These are phyloP conservation scores for Eucalyptus erythrocorys DNA, from an alignment of 345 rosid genomes.

Conservation along the genomic window DNA sequence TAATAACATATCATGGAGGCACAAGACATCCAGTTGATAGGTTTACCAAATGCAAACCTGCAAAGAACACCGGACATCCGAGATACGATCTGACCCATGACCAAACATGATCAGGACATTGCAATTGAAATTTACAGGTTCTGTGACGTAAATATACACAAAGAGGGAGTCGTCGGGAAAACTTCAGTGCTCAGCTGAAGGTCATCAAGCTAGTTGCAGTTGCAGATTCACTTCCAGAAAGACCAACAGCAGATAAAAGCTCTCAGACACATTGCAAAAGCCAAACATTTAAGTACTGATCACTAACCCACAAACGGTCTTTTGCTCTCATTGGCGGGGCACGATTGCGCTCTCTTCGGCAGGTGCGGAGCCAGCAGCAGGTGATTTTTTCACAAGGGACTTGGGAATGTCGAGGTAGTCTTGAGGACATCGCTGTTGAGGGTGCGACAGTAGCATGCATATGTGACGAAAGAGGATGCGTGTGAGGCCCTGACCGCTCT, in stretches of 20 bases:
- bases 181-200: background rate
- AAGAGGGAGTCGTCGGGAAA: background rate
- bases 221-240: background rate
- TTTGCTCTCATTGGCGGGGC: slow-evolving; percentile 32
- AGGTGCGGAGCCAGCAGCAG: slow-evolving; percentile 28
- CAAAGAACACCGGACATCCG: background rate
- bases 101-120: background rate
- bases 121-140: background rate
- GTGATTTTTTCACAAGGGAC: slow-evolving; percentile 53
- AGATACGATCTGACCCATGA: background rate
- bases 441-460: slow-evolving; percentile 62
- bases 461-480: slow-evolving; percentile 58
- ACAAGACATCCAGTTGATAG: background rate
- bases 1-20: background rate
- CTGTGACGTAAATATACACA: background rate
- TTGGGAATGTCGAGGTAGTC: slow-evolving; percentile 70
- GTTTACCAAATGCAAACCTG: background rate
- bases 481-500: slow-evolving; percentile 66
- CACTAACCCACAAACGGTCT: background rate
- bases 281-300: background rate
- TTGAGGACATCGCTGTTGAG: slow-evolving; percentile 81
- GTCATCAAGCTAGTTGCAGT: background rate
- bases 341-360: slow-evolving; percentile 32
- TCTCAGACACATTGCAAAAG: background rate
- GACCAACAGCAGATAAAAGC: background rate